Evolutionary conservation across 345 rosid species (phyloP), one percentile per base, ranked within the genome.

Genomic region (Cochlearia excelsa): DNA sequence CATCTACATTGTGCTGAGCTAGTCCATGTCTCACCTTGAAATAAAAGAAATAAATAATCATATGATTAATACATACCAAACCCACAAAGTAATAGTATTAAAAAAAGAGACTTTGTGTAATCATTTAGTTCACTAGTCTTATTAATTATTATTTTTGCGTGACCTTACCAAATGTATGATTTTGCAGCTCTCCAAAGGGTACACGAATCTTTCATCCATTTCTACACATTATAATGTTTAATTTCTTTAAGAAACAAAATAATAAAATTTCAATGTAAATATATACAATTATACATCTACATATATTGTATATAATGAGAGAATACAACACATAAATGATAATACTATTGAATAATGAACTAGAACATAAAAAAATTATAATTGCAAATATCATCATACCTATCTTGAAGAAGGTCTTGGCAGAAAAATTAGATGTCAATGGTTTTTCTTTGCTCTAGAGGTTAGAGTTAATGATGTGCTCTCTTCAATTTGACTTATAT

Each of bases 1-100:
- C 84, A 59, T 76, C 86, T 4, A 79, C 78, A 44, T 86, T 86
- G 75, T 86, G 90, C 54, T 71, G 34, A 5, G 85, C 95, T 68
- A 83, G 79, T 46, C 86, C 90, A 65, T 86, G 95, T 78, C 95
- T 79, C 69, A 86, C 69, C 94, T 86, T 71, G 4, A 1, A 57
- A 23, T 39, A 11, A 45, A 51, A 5, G 2, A 65, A 46, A 45
- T 1, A 58, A 7, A 9, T 45, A 51, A 16, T 16, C 23, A 39
- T 1, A 46, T n/a, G 3, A 59, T 26, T 35, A 30, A 3, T 45
- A 57, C 4, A 6, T 7, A 65, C 29, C 34, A 58, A 16, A 16
- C 23, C 23, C 23, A 8, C 9, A 50, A 31, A 27, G 38, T 33
- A 16, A 38, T 62, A 11, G 9, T 48, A 40, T 34, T 16, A 16